Conservation (phyloP, 2,329 filamentous ascomycete genomes). For the Alternaria sp. region DNA sequence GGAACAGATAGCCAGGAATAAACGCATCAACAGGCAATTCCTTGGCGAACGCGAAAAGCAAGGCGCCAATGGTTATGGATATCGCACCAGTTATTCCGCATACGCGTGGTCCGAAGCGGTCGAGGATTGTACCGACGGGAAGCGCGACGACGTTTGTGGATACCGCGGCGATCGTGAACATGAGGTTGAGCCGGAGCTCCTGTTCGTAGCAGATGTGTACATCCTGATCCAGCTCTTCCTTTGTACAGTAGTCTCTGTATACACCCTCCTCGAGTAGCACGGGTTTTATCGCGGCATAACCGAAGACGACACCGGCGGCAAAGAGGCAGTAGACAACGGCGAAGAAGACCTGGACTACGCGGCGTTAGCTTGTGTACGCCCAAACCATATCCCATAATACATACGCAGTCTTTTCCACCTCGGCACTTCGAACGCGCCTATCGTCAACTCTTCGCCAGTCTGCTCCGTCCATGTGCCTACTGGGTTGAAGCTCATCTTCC, state of each 20-base stretch:
- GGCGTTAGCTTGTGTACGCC: conserved; percentile 24
- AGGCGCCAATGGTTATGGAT: conserved; percentile 73
- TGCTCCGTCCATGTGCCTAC: conserved; percentile 57
- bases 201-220: conserved; percentile 52
- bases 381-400: conserved; percentile 28
- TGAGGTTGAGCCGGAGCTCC: conserved; percentile 73
- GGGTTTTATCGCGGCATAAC: conserved; percentile 54
- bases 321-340: conserved; percentile 78
- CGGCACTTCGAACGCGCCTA: conserved; percentile 64
- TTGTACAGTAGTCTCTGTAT: conserved; percentile 49
- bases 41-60: conserved; percentile 74
- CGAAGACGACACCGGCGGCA: conserved; percentile 66
- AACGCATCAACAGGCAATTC: conserved; percentile 74
- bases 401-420: conserved; percentile 62
- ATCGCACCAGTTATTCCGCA: conserved; percentile 75
- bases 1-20: conserved; percentile 60
- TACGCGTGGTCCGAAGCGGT: conserved; percentile 79
- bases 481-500: conserved; percentile 61
- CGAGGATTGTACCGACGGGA: conserved; percentile 84
- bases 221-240: conserved; percentile 46
- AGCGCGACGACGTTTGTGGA: conserved; percentile 87
- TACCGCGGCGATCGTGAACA: conserved; percentile 91
- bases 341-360: conserved; percentile 70
- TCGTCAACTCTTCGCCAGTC: conserved; percentile 51
- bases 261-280: conserved; percentile 50